Evolutionary conservation across 2,329 filamentous ascomycete species (phyloP).

Genomic region (Amauroascus niger): DNA sequence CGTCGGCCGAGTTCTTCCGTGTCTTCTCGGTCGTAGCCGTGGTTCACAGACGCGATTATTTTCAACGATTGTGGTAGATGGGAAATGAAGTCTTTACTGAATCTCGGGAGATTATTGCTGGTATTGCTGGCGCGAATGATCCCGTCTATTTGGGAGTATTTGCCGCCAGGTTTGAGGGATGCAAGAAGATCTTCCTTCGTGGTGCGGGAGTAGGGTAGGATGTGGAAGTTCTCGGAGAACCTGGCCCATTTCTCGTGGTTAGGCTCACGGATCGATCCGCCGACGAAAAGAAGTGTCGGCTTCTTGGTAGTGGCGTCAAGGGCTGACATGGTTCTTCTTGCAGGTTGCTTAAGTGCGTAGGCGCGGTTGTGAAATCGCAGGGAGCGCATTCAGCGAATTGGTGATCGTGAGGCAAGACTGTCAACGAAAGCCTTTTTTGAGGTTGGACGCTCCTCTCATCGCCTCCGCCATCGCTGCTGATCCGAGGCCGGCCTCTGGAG

Average conservation of each 20-base stretch:
- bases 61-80: constrained; percentile 15
- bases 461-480: background rate
- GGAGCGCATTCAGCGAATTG: background rate
- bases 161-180: constrained; percentile 11
- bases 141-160: constrained; percentile 16
- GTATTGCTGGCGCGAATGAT: constrained; percentile 15
- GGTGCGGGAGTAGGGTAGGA: constrained; percentile 12
- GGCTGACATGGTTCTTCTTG: constrained; percentile 5
- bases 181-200: constrained; percentile 14
- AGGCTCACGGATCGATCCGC: constrained; percentile 12
- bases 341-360: background rate
- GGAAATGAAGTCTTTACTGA: constrained; percentile 15
- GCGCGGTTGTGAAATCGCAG: background rate
- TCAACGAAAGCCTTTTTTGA: background rate
- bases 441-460: background rate
- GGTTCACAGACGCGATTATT: constrained; percentile 16
- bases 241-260: constrained; percentile 12
- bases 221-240: constrained; percentile 14
- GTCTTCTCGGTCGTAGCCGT: constrained; percentile 17
- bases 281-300: constrained; percentile 15
- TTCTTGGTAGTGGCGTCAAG: constrained; percentile 1
- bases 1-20: constrained; percentile 14
- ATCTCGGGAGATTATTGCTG: constrained; percentile 8
- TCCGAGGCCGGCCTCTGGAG: background rate
- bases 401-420: background rate